phyloP scores from a whole-genome alignment of 805 yeast genomes.

The Metschnikowia amazonensis region DNA sequence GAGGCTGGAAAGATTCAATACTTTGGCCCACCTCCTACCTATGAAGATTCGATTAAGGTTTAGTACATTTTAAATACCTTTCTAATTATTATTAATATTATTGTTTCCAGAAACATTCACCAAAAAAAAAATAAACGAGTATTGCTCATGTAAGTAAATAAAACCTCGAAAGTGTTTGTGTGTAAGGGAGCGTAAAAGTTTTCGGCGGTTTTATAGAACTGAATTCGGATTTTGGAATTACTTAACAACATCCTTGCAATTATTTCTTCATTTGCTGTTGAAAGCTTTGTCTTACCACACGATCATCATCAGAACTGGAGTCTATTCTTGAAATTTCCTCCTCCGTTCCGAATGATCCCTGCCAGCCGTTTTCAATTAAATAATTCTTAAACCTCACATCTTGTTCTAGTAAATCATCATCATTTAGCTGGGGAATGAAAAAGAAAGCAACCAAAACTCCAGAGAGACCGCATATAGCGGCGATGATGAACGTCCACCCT shows the following conservation, averaged over 20 bases:
- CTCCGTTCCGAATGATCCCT: slow-evolving; percentile 40
- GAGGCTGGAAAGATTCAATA: slow-evolving; percentile 54
- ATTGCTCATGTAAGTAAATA: too few species aligned
- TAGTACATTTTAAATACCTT: slow-evolving; percentile 13
- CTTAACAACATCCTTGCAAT: neutral
- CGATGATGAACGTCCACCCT: slow-evolving; percentile 74
- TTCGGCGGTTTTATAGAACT: neutral
- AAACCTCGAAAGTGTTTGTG: too few species aligned
- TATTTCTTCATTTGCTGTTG: neutral
- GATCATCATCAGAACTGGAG: slow-evolving; percentile 14
- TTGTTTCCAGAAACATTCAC: neutral
- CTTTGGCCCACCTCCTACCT: slow-evolving; percentile 69
- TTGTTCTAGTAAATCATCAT: slow-evolving; percentile 64
- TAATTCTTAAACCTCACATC: slow-evolving; percentile 61
- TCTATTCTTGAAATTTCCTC: slow-evolving; percentile 13
- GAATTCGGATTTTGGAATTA: neutral
- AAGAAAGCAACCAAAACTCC: slow-evolving; percentile 60
- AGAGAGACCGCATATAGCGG: slow-evolving; percentile 64
- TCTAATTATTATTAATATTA: neutral
- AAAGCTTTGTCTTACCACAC: slow-evolving; percentile 6
- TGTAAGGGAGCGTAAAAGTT: neutral
- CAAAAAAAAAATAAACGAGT: too few species aligned
- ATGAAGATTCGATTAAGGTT: slow-evolving; percentile 46
- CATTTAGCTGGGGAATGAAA: slow-evolving; percentile 65
- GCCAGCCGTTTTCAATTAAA: slow-evolving; percentile 58